Conservation (phyloP, 768 basidiomycete species). For the Collybia nuda region DNA sequence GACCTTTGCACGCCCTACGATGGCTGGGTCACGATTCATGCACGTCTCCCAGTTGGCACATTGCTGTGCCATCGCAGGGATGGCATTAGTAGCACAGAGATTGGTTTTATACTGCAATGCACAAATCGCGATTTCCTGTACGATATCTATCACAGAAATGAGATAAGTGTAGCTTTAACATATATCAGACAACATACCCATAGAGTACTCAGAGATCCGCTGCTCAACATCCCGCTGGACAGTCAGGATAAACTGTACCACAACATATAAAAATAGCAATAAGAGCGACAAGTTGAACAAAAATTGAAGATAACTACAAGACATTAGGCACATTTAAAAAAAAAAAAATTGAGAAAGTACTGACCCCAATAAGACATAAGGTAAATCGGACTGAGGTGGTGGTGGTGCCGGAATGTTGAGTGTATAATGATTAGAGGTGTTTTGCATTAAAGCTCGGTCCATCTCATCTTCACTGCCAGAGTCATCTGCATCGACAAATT, state of each 20-base stretch:
- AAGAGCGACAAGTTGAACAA: slow-evolving; percentile 89
- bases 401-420: slow-evolving; percentile 72
- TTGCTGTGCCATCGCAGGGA: slow-evolving; percentile 86
- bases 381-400: slow-evolving; percentile 58
- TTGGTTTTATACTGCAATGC: slow-evolving; percentile 79
- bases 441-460: slow-evolving; percentile 35
- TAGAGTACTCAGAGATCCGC: slow-evolving; percentile 83
- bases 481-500: slow-evolving; percentile 38
- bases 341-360: slow-evolving; percentile 23
- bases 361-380: slow-evolving; percentile 86
- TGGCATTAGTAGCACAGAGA: slow-evolving; percentile 68
- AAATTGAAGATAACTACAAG: slow-evolving; percentile 83
- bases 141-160: slow-evolving; percentile 57
- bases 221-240: slow-evolving; percentile 89
- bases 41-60: slow-evolving; percentile 92
- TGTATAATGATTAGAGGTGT: slow-evolving; percentile 79
- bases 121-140: slow-evolving; percentile 91
- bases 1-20: slow-evolving; percentile 85
- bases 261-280: slow-evolving; percentile 79
- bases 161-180: background rate
- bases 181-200: slow-evolving; percentile 53
- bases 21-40: slow-evolving; percentile 92
- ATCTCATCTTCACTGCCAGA: slow-evolving; percentile 50
- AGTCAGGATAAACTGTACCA: slow-evolving; percentile 84
- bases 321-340: slow-evolving; percentile 11